Conservation (phyloP, 306 rosid genomes). For the Quercus wislizeni region DNA sequence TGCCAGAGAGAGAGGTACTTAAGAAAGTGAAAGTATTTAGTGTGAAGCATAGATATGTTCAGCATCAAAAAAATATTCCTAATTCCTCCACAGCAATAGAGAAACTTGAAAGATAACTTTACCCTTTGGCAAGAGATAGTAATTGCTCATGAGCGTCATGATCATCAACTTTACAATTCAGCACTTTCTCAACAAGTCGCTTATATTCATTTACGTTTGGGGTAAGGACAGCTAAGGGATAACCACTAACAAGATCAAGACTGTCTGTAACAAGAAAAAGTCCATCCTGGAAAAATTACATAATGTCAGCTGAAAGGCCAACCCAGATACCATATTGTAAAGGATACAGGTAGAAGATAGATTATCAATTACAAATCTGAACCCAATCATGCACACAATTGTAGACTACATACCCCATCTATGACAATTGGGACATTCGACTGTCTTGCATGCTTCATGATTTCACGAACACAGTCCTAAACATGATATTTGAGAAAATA, state of each 20-base stretch:
- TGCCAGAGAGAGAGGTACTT: background rate
- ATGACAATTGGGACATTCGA: slow-evolving; percentile 65
- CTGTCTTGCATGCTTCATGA: slow-evolving; percentile 72
- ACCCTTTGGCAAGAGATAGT: slow-evolving; percentile 69
- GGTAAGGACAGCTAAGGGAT: slow-evolving; percentile 78
- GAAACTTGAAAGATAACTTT: slow-evolving; percentile 14
- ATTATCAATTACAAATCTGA: slow-evolving; percentile 6
- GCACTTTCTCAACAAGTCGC: slow-evolving; percentile 70
- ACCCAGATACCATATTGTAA: slow-evolving; percentile 3
- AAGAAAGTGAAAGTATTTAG: background rate
- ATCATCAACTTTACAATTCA: slow-evolving; percentile 57
- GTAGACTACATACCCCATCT: slow-evolving; percentile 69
- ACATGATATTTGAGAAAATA: slow-evolving; percentile 27
- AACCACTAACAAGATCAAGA: slow-evolving; percentile 75
- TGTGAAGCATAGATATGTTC: background rate
- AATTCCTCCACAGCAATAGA: slow-evolving; percentile 1
- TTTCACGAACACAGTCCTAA: slow-evolving; percentile 77
- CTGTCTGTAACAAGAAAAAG: slow-evolving; percentile 76
- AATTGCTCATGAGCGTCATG: slow-evolving; percentile 51
- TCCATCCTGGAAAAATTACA: slow-evolving; percentile 62
- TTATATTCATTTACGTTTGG: slow-evolving; percentile 87
- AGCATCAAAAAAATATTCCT: background rate
- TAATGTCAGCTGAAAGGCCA: slow-evolving; percentile 2
- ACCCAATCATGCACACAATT: background rate
- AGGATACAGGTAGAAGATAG: background rate